A percentile compares a stretch with the other conserved stretches of the same genome.
Conservation (phyloP, 208 protist species). For the Crithidia bombi region DNA sequence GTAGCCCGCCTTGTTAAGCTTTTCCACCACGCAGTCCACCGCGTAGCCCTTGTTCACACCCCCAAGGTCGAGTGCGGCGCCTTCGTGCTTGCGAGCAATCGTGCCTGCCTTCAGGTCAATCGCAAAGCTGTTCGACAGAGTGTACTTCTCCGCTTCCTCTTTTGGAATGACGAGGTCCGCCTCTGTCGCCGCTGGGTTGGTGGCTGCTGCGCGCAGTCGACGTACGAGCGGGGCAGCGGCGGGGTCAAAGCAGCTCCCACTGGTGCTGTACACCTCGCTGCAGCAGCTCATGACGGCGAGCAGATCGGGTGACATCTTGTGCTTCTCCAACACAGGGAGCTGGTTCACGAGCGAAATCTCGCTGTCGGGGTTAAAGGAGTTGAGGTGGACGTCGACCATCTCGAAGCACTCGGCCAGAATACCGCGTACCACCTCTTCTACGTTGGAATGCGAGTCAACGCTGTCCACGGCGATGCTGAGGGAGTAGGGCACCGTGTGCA, state of each 20-base stretch:
- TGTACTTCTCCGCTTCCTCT: slow-evolving; percentile 34
- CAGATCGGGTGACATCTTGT: slow-evolving; percentile 60
- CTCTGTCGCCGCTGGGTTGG: slow-evolving; percentile 14
- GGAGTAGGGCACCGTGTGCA: slow-evolving; percentile 80
- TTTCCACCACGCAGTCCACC: slow-evolving; percentile 59
- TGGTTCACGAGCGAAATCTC: slow-evolving; percentile 56
- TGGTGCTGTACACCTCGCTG: slow-evolving; percentile 43
- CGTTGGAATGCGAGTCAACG: slow-evolving; percentile 19
- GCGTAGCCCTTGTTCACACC: slow-evolving; percentile 69
- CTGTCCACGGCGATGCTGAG: slow-evolving; percentile 52
- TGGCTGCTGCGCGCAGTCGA: slow-evolving; percentile 33
- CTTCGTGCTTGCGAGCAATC: slow-evolving; percentile 51
- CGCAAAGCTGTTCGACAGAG: slow-evolving; percentile 45
- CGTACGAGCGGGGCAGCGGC: slow-evolving; percentile 39
- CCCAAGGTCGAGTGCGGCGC: slow-evolving; percentile 58
- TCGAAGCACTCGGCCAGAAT: slow-evolving; percentile 59
- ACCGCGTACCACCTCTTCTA: slow-evolving; percentile 17
- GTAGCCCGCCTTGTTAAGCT: slow-evolving; percentile 40
- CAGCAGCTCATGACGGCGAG: slow-evolving; percentile 50
- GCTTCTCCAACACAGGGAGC: slow-evolving; percentile 40
- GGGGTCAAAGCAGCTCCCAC: slow-evolving; percentile 60
- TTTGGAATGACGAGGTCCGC: slow-evolving; percentile 29
- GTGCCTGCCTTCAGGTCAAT: slow-evolving; percentile 47
- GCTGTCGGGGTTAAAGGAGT: slow-evolving; percentile 69
- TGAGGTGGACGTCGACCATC: slow-evolving; percentile 71